These are phyloP conservation scores for Collybia sp. DNA, from an alignment of 768 basidiomycete genomes.

Conservation along the genomic window DNA sequence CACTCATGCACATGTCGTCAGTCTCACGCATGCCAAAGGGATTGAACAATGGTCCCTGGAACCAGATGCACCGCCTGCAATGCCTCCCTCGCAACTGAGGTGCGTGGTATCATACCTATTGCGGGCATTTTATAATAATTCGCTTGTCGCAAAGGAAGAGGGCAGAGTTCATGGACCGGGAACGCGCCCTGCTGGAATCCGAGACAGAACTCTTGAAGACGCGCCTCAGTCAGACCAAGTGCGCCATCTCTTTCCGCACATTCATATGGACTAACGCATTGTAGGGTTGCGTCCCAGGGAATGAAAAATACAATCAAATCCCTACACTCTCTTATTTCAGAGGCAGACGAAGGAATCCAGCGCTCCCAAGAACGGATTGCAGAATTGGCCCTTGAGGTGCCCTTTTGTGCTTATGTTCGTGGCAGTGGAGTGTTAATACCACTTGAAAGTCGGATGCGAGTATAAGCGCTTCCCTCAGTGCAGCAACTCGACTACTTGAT, in stretches of 20 bases:
- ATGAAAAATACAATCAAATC: constrained; percentile 16
- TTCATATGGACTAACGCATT: background rate
- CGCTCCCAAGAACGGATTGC: constrained; percentile 17
- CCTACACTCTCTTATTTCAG: constrained; percentile 17
- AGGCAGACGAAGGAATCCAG: constrained; percentile 12
- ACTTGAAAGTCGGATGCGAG: constrained; percentile 9
- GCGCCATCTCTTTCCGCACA: background rate
- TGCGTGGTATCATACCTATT: too few species aligned
- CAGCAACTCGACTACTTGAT: background rate
- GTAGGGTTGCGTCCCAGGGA: constrained; percentile 19
- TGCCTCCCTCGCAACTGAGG: too few species aligned
- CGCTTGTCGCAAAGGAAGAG: constrained; percentile 5
- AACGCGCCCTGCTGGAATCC: constrained; percentile 21
- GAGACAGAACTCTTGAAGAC: constrained; percentile 19
- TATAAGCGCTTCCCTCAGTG: constrained; percentile 7
- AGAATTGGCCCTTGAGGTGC: constrained; percentile 24
- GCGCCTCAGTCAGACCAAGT: constrained; percentile 26
- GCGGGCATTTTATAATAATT: background rate
- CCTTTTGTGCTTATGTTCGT: background rate
- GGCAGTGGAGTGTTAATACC: background rate
- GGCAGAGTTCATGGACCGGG: constrained; percentile 15
- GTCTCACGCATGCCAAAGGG: constrained; percentile 8
- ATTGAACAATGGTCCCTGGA: background rate
- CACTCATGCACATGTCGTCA: background rate
- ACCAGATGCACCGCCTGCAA: too few species aligned